These are phyloP conservation scores for Phlebiopsis flavidoalba DNA, from an alignment of 768 basidiomycete species.

Conservation along the genomic window DNA sequence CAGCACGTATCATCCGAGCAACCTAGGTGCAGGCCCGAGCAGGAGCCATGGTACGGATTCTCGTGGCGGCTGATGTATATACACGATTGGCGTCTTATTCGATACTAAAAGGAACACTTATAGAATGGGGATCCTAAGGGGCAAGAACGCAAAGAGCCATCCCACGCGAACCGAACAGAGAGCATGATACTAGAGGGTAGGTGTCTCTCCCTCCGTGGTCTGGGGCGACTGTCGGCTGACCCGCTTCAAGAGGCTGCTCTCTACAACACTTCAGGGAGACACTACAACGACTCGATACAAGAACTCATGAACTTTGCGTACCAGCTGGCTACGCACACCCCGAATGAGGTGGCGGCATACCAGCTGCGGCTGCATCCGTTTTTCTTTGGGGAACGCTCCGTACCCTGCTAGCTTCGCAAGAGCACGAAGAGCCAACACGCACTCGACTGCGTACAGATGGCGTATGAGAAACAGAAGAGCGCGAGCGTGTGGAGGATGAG, in stretches of 20 bases:
- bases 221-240: too few relatives aligned
- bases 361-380: slow-evolving; percentile 68
- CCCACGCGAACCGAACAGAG: slow-evolving; percentile 68
- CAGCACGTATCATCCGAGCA: slow-evolving; percentile 34
- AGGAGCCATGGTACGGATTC: slow-evolving; percentile 33
- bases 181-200: slow-evolving; percentile 27
- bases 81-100: neutral
- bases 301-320: slow-evolving; percentile 53
- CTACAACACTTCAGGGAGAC: slow-evolving; percentile 7
- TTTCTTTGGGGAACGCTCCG: slow-evolving; percentile 73
- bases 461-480: slow-evolving; percentile 79
- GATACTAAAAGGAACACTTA: slow-evolving; percentile 14
- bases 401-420: slow-evolving; percentile 61
- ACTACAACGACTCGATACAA: slow-evolving; percentile 36
- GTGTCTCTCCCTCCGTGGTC: neutral
- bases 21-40: slow-evolving; percentile 37
- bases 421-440: slow-evolving; percentile 64
- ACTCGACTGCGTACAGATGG: slow-evolving; percentile 60
- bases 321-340: slow-evolving; percentile 64
- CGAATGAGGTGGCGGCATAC: slow-evolving; percentile 61
- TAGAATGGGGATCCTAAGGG: slow-evolving; percentile 48
- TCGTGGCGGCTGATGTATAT: neutral
- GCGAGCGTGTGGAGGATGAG: slow-evolving; percentile 76
- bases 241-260: neutral
- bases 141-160: slow-evolving; percentile 62